Evolutionary conservation across 2,329 filamentous ascomycete genomes (phyloP).

Genomic region (Beauveria scarabaeidicola): DNA sequence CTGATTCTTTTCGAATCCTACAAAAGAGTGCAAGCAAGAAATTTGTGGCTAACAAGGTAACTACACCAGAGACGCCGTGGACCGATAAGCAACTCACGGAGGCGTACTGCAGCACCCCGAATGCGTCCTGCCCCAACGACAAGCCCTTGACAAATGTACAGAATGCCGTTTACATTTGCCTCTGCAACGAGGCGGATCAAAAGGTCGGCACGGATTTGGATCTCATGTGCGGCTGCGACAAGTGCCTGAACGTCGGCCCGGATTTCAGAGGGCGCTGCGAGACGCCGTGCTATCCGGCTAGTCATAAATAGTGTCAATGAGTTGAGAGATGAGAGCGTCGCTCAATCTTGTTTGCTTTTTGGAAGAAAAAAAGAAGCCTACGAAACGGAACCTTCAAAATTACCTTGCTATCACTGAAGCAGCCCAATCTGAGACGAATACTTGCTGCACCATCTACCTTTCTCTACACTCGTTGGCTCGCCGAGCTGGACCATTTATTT

Average conservation of each 20-base stretch:
- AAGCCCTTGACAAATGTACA: slow-evolving; percentile 23
- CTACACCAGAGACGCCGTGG: slow-evolving; percentile 25
- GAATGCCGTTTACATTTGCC: slow-evolving; percentile 30
- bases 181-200: slow-evolving; percentile 26
- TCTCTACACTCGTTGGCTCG: slow-evolving; percentile 7
- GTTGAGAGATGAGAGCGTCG: background rate
- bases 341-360: background rate
- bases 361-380: background rate
- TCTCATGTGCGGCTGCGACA: slow-evolving; percentile 31
- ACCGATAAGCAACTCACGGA: slow-evolving; percentile 23
- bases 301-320: slow-evolving; percentile 1
- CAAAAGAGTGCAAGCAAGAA: background rate
- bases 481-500: background rate
- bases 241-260: slow-evolving; percentile 30
- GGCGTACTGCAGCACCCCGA: slow-evolving; percentile 30
- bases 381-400: background rate
- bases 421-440: background rate
- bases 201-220: slow-evolving; percentile 26
- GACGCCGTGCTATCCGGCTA: slow-evolving; percentile 21
- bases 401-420: background rate
- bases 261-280: slow-evolving; percentile 32
- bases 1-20: rapidly evolving
- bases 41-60: background rate
- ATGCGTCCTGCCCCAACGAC: slow-evolving; percentile 24
- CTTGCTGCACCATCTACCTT: background rate